A percentile compares a stretch with the other conserved stretches of the same genome.
phyloP scores from a whole-genome alignment of 148 eudicot species.

The Selenicereus undatus region DNA sequence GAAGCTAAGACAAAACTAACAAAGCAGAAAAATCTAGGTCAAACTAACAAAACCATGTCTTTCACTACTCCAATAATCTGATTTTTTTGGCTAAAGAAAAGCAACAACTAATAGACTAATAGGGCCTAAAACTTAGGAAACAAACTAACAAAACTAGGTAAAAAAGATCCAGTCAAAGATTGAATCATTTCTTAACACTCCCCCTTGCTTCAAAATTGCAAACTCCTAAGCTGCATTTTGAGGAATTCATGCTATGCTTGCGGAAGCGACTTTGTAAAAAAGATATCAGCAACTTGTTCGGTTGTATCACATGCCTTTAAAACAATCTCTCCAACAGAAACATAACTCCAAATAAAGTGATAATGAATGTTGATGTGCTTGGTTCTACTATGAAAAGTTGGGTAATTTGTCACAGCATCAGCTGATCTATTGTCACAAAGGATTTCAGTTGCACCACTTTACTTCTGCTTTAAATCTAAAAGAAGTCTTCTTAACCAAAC shows the following conservation, averaged over 20 bases:
- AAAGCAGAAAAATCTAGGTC: too few relatives aligned
- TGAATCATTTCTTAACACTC: too few relatives aligned
- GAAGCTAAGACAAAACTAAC: too few relatives aligned
- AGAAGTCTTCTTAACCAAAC: constrained; percentile 14
- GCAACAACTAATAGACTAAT: too few relatives aligned
- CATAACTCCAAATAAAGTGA: constrained; percentile 19
- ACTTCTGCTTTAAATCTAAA: neutral
- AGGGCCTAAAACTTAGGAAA: too few relatives aligned
- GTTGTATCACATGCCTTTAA: neutral
- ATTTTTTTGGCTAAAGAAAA: too few relatives aligned
- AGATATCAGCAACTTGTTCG: neutral
- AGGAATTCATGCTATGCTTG: neutral
- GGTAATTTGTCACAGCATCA: constrained; percentile 21
- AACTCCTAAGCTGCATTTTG: neutral
- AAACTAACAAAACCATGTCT: too few relatives aligned
- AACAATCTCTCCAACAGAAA: neutral
- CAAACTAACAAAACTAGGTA: too few relatives aligned
- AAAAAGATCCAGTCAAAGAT: too few relatives aligned
- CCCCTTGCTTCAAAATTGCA: constrained; percentile 12
- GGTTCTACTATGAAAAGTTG: constrained; percentile 15
- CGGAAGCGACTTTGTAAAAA: neutral
- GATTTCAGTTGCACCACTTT: neutral
- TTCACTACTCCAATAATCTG: too few relatives aligned
- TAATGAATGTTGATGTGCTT: constrained; percentile 18
- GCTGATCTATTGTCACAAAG: constrained; percentile 15